Percentiles rank a stretch among this genome's conserved stretches.
These are phyloP conservation scores for Trametes cingulata DNA, from an alignment of 768 basidiomycete genomes.

Conservation along the genomic window DNA sequence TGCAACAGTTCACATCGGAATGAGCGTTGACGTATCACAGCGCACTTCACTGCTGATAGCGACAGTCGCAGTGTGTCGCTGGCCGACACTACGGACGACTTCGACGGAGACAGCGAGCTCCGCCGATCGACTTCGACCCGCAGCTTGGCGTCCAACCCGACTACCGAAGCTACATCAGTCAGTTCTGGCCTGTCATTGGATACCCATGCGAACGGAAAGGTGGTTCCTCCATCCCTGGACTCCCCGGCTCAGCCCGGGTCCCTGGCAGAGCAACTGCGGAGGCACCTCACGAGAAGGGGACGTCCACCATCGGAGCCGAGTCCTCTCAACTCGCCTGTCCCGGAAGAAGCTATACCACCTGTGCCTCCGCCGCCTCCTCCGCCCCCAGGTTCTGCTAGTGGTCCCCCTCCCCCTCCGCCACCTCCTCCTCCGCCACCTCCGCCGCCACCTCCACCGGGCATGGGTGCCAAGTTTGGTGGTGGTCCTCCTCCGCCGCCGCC, in stretches of 20 bases:
- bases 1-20: background rate
- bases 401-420: slow-evolving; percentile 33
- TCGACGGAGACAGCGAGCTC: slow-evolving; percentile 60
- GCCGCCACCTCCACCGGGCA: slow-evolving; percentile 28
- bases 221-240: slow-evolving; percentile 1
- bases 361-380: slow-evolving; percentile 32
- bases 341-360: slow-evolving; percentile 39
- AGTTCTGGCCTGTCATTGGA: slow-evolving; percentile 47
- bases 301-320: slow-evolving; percentile 42
- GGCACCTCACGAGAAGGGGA: slow-evolving; percentile 55
- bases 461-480: slow-evolving; percentile 6
- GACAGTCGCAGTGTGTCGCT: slow-evolving; percentile 13
- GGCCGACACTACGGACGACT: slow-evolving; percentile 36
- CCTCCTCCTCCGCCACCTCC: slow-evolving; percentile 36
- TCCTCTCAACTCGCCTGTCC: slow-evolving; percentile 35
- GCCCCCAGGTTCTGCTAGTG: slow-evolving; percentile 30
- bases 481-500: slow-evolving; percentile 38
- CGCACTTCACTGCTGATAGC: slow-evolving; percentile 16
- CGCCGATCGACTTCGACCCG: slow-evolving; percentile 39
- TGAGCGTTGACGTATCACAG: slow-evolving; percentile 13
- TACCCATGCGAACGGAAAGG: slow-evolving; percentile 29
- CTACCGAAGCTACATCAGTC: slow-evolving; percentile 61
- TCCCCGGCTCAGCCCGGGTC: slow-evolving; percentile 41
- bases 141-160: slow-evolving; percentile 45
- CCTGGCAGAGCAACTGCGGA: slow-evolving; percentile 62